Percentiles rank a stretch among this genome's conserved stretches.
These are phyloP conservation scores for Aureobasidium sp. DNA, from an alignment of 2,329 filamentous ascomycete genomes.

Conservation along the genomic window DNA sequence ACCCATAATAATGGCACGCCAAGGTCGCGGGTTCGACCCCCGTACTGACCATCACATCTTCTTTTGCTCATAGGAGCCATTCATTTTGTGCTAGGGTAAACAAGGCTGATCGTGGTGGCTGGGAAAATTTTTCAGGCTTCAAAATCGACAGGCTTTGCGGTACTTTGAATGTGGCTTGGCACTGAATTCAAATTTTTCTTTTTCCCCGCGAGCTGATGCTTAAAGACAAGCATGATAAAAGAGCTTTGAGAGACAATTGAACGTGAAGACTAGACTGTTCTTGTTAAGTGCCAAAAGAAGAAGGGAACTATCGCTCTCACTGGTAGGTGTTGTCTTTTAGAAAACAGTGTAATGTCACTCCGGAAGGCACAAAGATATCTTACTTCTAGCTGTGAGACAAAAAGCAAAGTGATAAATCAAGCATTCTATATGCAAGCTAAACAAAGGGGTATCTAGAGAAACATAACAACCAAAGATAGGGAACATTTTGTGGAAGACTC, in stretches of 20 bases:
- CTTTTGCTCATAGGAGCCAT: not conserved
- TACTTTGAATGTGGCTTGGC: not conserved
- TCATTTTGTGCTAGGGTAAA: not conserved
- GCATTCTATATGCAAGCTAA: not conserved
- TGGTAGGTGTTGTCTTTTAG: too few species aligned
- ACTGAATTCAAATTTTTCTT: not conserved
- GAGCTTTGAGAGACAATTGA: not conserved
- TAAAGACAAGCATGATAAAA: too few species aligned
- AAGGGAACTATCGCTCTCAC: too few species aligned
- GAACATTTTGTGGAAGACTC: not conserved
- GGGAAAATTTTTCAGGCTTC: not conserved
- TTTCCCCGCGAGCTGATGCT: not conserved
- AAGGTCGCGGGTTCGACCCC: conserved; percentile 6
- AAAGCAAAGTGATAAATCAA: not conserved
- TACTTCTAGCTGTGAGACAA: not conserved
- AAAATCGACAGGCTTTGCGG: not conserved
- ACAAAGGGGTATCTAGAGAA: not conserved
- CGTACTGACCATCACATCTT: not conserved
- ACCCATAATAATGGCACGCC: not conserved
- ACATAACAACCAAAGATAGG: not conserved
- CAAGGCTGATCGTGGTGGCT: not conserved
- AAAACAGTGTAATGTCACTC: too few species aligned
- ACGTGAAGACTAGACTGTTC: not conserved
- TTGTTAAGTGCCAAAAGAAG: too few species aligned
- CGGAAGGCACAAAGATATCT: not conserved